Evolutionary conservation across 139 green algal genomes (phyloP).

Genomic region (Volvox africanus): DNA sequence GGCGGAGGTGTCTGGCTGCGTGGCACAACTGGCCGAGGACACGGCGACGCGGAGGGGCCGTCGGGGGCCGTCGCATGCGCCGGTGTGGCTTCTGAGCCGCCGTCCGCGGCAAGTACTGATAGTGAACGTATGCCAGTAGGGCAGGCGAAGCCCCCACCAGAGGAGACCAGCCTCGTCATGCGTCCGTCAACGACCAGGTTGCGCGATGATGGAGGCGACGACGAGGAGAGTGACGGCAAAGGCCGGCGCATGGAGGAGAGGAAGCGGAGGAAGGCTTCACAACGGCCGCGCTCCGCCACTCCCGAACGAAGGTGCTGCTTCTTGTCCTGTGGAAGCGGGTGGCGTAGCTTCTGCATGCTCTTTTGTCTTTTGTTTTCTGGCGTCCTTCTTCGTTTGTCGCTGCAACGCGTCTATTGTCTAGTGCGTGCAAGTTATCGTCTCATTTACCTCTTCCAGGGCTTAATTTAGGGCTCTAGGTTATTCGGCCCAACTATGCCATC

Average conservation of each 20-base stretch:
- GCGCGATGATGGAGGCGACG: background rate
- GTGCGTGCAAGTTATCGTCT: too few relatives aligned
- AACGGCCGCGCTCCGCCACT: background rate
- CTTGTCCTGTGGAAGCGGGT: background rate
- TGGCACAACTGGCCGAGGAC: background rate
- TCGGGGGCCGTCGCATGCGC: background rate
- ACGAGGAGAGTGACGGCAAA: background rate
- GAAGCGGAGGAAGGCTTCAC: background rate
- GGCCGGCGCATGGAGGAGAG: background rate
- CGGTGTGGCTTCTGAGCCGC: background rate
- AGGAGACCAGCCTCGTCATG: constrained; percentile 7
- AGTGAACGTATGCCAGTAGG: background rate
- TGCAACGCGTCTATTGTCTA: too few relatives aligned
- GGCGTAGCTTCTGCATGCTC: background rate
- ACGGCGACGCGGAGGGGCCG: background rate
- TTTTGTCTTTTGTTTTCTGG: too few relatives aligned
- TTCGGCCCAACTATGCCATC: too few relatives aligned
- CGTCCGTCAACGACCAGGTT: background rate
- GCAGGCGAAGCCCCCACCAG: background rate
- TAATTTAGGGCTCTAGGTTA: too few relatives aligned
- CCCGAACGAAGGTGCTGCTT: background rate
- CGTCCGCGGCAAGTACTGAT: constrained; percentile 17
- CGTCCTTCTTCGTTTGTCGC: too few relatives aligned
- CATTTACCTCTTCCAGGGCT: too few relatives aligned
- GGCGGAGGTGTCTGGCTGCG: background rate